Conservation (phyloP, 2,329 filamentous ascomycete species). For the Penicillium sp. region DNA sequence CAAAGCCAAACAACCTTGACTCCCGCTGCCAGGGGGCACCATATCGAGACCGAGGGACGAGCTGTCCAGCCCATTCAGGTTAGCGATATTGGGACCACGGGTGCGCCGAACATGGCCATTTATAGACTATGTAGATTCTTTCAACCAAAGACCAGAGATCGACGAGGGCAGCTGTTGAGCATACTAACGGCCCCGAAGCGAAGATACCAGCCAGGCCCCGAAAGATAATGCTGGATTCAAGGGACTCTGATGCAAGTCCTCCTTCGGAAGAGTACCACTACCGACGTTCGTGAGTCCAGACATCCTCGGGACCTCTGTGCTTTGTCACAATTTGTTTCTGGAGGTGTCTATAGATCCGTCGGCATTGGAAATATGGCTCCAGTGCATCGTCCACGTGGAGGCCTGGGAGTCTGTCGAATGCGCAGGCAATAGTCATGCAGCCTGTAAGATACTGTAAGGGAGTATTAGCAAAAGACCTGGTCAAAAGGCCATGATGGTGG, state of each 20-base stretch:
- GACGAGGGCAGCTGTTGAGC: slow-evolving; percentile 6
- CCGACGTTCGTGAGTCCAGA: slow-evolving; percentile 21
- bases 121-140: slow-evolving; percentile 46
- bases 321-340: slow-evolving; percentile 25
- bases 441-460: neutral
- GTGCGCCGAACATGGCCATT: slow-evolving; percentile 55
- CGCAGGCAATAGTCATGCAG: neutral
- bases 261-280: slow-evolving; percentile 15
- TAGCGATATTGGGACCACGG: slow-evolving; percentile 53
- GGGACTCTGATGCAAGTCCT: slow-evolving; percentile 8
- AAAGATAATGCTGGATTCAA: slow-evolving; percentile 43
- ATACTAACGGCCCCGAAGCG: slow-evolving; percentile 35
- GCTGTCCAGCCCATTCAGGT: slow-evolving; percentile 64
- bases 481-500: neutral
- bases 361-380: slow-evolving; percentile 14
- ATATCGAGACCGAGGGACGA: slow-evolving; percentile 48
- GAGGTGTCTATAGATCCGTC: slow-evolving; percentile 20
- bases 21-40: slow-evolving; percentile 21
- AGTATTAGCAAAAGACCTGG: neutral
- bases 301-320: slow-evolving; percentile 13
- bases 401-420: neutral
- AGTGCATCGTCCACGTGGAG: slow-evolving; percentile 12
- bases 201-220: too few species aligned
- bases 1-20: slow-evolving; percentile 7
- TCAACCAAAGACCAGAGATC: slow-evolving; percentile 13